phyloP scores from a whole-genome alignment of 805 yeast species.

The Hemisphaericaspora nanyangensis region DNA sequence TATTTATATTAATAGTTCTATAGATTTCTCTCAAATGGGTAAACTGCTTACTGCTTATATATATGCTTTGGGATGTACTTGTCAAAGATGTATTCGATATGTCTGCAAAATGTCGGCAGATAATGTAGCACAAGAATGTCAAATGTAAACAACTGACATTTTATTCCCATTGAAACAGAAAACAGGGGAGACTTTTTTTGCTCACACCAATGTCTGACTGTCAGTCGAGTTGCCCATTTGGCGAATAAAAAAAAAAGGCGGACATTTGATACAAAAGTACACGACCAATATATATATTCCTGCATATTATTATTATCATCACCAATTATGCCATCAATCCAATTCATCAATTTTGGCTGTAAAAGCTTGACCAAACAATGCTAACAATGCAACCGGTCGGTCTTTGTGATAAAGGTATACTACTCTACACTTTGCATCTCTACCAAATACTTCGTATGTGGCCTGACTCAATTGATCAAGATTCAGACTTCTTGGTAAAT shows the following conservation, averaged over 20 bases:
- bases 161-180: background rate
- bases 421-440: constrained; percentile 41
- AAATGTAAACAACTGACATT: background rate
- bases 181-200: background rate
- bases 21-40: too few relatives aligned
- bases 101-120: constrained; percentile 9
- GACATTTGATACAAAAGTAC: too few relatives aligned
- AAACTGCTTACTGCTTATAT: too few relatives aligned
- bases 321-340: background rate
- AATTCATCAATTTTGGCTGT: constrained; percentile 5
- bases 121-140: background rate
- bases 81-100: too few relatives aligned
- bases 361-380: constrained; percentile 50
- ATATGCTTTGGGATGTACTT: too few relatives aligned
- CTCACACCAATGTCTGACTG: too few relatives aligned
- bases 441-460: constrained; percentile 45
- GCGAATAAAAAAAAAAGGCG: too few relatives aligned
- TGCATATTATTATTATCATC: background rate
- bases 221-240: too few relatives aligned
- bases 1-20: too few relatives aligned
- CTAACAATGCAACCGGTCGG: constrained; percentile 50
- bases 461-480: constrained; percentile 47
- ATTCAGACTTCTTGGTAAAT: constrained; percentile 60
- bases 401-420: constrained; percentile 40
- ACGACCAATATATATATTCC: background rate